Evolutionary conservation across 1,284 basidiomycete species (phyloP).

Genomic region (Sporisorium iseilematis-ciliati): DNA sequence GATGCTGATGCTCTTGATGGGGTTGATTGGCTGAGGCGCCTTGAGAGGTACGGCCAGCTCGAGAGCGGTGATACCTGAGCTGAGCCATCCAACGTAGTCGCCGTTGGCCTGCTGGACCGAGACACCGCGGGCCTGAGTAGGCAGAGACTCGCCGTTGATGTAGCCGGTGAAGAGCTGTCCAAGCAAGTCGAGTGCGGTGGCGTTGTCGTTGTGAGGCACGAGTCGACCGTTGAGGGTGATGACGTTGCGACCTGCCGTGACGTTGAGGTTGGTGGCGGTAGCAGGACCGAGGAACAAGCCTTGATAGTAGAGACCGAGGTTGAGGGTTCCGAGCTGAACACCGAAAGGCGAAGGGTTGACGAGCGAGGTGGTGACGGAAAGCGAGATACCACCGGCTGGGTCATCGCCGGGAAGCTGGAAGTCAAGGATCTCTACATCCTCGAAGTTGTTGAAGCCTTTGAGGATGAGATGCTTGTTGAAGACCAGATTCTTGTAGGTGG

Average conservation of each 20-base stretch:
- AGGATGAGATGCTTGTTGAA: conserved; percentile 64
- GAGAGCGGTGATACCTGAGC: conserved; percentile 76
- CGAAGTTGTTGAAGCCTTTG: conserved; percentile 79
- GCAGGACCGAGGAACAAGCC: conserved; percentile 77
- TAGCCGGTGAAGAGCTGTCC: conserved; percentile 81
- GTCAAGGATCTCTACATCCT: conserved; percentile 75
- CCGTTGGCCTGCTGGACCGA: conserved; percentile 74
- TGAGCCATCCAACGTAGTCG: conserved; percentile 79
- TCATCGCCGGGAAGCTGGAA: conserved; percentile 81
- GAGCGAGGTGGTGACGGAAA: conserved; percentile 75
- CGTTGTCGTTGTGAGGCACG: conserved; percentile 74
- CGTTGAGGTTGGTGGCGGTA: conserved; percentile 64
- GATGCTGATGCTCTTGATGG: conserved; percentile 79
- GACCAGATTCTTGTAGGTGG: conserved; percentile 62
- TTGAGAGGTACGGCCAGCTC: conserved; percentile 77
- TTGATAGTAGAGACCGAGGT: conserved; percentile 77
- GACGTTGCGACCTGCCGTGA: conserved; percentile 73
- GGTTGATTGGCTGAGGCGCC: conserved; percentile 74
- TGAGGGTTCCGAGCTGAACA: conserved; percentile 78
- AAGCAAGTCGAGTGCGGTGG: conserved; percentile 74
- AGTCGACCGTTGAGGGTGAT: conserved; percentile 77
- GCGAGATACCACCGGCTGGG: conserved; percentile 78
- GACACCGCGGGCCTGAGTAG: conserved; percentile 76
- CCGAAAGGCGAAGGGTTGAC: conserved; percentile 81
- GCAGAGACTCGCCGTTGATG: conserved; percentile 77